These are phyloP conservation scores for Pelargonium fulgidum DNA, from an alignment of 441 rosid species.

Conservation along the genomic window DNA sequence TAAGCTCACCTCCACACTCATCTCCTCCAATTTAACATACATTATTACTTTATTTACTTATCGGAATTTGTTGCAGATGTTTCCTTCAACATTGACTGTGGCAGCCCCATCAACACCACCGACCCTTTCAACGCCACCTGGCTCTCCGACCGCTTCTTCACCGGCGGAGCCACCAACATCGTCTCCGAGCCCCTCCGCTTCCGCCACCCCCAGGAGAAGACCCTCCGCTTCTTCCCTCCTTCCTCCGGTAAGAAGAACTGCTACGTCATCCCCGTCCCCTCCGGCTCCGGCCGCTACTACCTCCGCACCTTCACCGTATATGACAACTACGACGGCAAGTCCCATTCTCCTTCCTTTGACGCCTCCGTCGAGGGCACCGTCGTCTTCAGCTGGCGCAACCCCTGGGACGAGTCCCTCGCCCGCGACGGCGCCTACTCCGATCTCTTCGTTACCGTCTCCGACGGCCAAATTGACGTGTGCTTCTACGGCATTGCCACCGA, in stretches of 20 bases:
- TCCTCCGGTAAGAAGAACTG: constrained; percentile 94
- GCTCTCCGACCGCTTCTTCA: constrained; percentile 70
- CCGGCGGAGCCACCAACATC: constrained; percentile 58
- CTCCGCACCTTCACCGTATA: constrained; percentile 87
- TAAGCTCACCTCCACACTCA: constrained; percentile 18
- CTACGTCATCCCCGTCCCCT: constrained; percentile 69
- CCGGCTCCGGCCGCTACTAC: constrained; percentile 59
- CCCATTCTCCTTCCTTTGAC: constrained; percentile 80
- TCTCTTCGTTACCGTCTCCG: constrained; percentile 65
- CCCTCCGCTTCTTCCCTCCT: constrained; percentile 79
- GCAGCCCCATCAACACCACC: constrained; percentile 42
- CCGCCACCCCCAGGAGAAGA: constrained; percentile 55
- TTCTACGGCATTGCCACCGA: constrained; percentile 95
- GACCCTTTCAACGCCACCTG: constrained; percentile 69
- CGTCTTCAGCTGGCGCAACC: constrained; percentile 88
- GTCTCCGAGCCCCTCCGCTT: constrained; percentile 92
- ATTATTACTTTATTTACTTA: no score
- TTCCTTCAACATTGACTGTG: constrained; percentile 80
- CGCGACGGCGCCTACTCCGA: constrained; percentile 90
- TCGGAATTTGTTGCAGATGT: constrained; percentile 34
- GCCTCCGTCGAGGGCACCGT: constrained; percentile 81
- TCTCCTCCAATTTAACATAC: no score
- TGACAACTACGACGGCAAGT: constrained; percentile 83
- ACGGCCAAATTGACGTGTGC: constrained; percentile 73
- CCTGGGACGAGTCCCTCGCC: constrained; percentile 58